A percentile compares a stretch with the other conserved stretches of the same genome.
Evolutionary conservation across 148 eudicot genomes (phyloP).

Genomic region (Vaccinium corymbosum): DNA sequence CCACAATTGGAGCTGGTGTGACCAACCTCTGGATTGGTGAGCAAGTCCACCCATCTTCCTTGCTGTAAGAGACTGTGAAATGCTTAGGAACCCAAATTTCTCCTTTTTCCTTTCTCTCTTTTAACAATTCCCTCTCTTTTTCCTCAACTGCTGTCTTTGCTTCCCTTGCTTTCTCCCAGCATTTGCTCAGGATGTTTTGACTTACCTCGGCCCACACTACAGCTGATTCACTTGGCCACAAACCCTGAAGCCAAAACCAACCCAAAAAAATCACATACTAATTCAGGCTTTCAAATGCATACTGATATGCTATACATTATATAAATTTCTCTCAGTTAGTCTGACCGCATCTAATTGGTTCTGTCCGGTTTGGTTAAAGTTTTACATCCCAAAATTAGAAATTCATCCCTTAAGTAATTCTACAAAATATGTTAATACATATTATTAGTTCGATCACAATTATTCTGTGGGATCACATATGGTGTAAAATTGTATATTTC

Average conservation of each 20-base stretch:
- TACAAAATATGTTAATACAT: too few species aligned
- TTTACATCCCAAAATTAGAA: too few species aligned
- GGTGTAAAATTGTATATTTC: not conserved
- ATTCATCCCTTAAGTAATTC: too few species aligned
- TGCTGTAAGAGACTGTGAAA: slow-evolving; percentile 43
- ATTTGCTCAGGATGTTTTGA: slow-evolving; percentile 46
- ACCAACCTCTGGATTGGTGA: slow-evolving; percentile 44
- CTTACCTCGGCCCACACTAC: slow-evolving; percentile 73
- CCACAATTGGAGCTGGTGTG: slow-evolving; percentile 68
- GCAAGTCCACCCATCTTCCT: slow-evolving; percentile 62
- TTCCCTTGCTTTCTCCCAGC: slow-evolving; percentile 77
- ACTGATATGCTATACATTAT: too few species aligned
- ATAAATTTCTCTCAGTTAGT: too few species aligned
- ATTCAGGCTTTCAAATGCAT: not conserved
- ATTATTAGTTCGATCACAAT: too few species aligned
- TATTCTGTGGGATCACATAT: not conserved
- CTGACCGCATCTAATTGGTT: too few species aligned
- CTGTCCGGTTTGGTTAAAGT: too few species aligned
- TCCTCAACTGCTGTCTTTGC: slow-evolving; percentile 59
- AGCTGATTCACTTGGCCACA: slow-evolving; percentile 57
- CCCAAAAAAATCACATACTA: not conserved
- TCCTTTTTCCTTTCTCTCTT: slow-evolving; percentile 32
- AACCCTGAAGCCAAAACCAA: slow-evolving; percentile 34
- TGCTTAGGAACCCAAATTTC: slow-evolving; percentile 62
- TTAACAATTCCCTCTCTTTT: slow-evolving; percentile 48